Conservation (phyloP, 148 eudicot species). For the Talinum fruticosum region DNA sequence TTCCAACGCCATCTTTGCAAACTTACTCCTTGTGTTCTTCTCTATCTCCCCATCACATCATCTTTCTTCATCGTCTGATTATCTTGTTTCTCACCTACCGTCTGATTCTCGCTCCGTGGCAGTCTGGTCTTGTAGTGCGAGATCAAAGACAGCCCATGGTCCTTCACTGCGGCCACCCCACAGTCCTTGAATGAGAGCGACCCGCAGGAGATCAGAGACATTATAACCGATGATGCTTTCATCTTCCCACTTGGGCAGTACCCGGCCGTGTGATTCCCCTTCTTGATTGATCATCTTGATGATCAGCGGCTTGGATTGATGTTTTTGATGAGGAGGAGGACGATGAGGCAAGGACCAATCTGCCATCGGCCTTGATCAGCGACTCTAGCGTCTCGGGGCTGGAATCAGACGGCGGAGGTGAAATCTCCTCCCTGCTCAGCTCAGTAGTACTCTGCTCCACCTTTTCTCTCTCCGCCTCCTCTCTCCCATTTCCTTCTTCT, state of each 20-base stretch:
- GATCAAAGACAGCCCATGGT: conserved; percentile 53
- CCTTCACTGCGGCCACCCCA: conserved; percentile 47
- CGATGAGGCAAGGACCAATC: conserved; percentile 23
- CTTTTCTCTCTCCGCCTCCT: conserved; percentile 11
- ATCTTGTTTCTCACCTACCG: conserved; percentile 26
- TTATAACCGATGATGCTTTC: conserved; percentile 67
- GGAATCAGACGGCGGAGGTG: conserved; percentile 97
- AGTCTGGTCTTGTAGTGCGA: conserved; percentile 49
- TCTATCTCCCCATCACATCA: conserved; percentile 23
- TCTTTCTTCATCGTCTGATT: background rate
- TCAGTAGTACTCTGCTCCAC: conserved; percentile 40
- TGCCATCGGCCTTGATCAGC: conserved; percentile 69
- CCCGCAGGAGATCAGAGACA: conserved; percentile 82
- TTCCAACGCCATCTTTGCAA: conserved; percentile 42
- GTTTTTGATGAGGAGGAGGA: background rate
- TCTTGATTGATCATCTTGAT: background rate
- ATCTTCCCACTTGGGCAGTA: conserved; percentile 44
- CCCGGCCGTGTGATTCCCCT: conserved; percentile 33
- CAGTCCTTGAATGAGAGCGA: conserved; percentile 75
- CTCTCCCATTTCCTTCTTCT: background rate
- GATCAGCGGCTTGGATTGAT: conserved; percentile 3
- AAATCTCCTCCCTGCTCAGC: conserved; percentile 60
- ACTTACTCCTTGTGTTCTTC: conserved; percentile 21
- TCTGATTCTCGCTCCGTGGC: conserved; percentile 64
- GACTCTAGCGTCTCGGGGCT: conserved; percentile 84